phyloP scores from a whole-genome alignment of 768 basidiomycete species.

The Austroboletus eburneus region DNA sequence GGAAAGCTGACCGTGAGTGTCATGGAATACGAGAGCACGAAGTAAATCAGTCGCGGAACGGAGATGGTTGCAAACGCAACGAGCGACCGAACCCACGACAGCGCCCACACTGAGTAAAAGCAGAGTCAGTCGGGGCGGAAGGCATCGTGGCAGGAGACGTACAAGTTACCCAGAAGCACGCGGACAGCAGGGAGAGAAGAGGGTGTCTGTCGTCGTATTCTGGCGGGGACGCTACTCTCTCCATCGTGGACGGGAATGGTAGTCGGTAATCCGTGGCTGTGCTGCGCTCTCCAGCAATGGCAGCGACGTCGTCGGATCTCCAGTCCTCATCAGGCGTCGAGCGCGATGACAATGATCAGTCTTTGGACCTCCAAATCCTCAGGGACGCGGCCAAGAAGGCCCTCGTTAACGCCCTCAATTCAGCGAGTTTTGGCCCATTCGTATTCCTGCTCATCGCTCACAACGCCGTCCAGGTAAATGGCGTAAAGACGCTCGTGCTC shows the following conservation, averaged over 20 bases:
- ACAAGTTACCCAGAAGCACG: conserved; percentile 84
- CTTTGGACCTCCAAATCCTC: conserved; percentile 58
- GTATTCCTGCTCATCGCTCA: conserved; percentile 3
- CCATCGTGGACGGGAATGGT: conserved; percentile 21
- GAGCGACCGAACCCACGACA: conserved; percentile 72
- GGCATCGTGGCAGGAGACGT: conserved; percentile 31
- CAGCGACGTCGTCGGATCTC: conserved; percentile 34
- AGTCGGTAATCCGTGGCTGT: conserved; percentile 30
- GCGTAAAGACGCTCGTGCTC: conserved; percentile 94
- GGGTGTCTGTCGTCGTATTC: conserved; percentile 53
- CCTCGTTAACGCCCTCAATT: conserved; percentile 83
- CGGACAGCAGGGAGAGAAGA: conserved; percentile 69
- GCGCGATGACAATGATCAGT: conserved; percentile 35
- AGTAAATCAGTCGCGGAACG: conserved; percentile 73
- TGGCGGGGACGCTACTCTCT: conserved; percentile 12
- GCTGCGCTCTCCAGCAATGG: conserved; percentile 19
- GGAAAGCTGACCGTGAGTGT: conserved; percentile 66
- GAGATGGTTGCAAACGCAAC: conserved; percentile 81
- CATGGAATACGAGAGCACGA: conserved; percentile 81
- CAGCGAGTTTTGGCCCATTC: conserved; percentile 40
- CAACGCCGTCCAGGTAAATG: conserved; percentile 61
- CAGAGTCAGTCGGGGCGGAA: conserved; percentile 1
- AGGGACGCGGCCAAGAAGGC: conserved; percentile 77
- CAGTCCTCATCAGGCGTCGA: conserved; percentile 31
- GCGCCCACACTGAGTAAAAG: conserved; percentile 60